Conservation (phyloP, 768 basidiomycete genomes). For the Phaeotremella skinneri region DNA sequence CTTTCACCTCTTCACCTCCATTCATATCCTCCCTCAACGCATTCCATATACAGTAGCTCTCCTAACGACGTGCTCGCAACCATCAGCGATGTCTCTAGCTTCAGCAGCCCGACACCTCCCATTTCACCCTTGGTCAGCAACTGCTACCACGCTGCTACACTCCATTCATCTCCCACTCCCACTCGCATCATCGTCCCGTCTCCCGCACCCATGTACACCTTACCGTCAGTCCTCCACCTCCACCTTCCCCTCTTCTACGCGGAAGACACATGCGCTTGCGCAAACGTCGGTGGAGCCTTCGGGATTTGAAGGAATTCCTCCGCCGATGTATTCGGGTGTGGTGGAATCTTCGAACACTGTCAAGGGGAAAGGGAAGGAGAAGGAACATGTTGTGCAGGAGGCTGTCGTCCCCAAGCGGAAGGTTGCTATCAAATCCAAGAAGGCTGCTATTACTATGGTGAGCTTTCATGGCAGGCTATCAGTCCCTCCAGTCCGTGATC, state of each 20-base stretch:
- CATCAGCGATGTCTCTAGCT: not conserved
- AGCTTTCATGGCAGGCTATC: slow-evolving; percentile 22
- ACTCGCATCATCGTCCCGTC: slow-evolving; percentile 4
- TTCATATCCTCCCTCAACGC: not conserved
- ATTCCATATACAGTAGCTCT: not conserved
- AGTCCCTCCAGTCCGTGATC: not conserved
- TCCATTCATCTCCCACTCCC: slow-evolving; percentile 9
- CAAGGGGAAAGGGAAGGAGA: slow-evolving; percentile 30
- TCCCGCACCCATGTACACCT: not conserved
- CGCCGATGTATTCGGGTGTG: slow-evolving; percentile 12
- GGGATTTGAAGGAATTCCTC: slow-evolving; percentile 22
- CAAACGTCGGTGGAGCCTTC: slow-evolving; percentile 4
- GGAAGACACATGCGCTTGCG: not conserved
- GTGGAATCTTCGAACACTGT: slow-evolving; percentile 5
- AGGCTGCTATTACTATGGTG: slow-evolving; percentile 53
- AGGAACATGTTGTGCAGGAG: slow-evolving; percentile 7
- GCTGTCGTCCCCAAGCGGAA: slow-evolving; percentile 17
- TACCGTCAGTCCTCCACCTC: not conserved
- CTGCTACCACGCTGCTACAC: not conserved
- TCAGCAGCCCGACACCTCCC: not conserved
- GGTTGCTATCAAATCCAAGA: slow-evolving; percentile 43
- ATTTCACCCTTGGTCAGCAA: not conserved
- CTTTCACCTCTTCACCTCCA: slow-evolving; percentile 16
- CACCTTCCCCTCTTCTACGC: not conserved
- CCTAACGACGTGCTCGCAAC: not conserved